Percentiles rank a stretch among this genome's conserved stretches.
These are phyloP conservation scores for Cinchona pubescens DNA, from an alignment of 257 asterid genomes.

Conservation along the genomic window DNA sequence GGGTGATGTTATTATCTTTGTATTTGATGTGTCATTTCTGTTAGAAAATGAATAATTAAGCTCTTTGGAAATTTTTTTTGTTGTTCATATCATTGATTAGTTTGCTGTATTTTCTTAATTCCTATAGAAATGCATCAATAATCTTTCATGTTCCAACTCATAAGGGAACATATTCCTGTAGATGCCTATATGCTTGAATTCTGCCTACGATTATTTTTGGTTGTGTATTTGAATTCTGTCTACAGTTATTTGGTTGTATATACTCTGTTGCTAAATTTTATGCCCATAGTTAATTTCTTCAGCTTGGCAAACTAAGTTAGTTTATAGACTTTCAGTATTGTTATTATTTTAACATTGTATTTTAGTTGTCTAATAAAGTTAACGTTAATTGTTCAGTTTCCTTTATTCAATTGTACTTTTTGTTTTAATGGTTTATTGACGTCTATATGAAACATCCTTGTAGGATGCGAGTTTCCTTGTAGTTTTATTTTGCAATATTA, in stretches of 20 bases:
- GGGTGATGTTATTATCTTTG: no score
- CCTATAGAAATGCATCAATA: no score
- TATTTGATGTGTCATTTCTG: no score
- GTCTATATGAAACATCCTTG: slow-evolving; percentile 12
- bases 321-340: neutral
- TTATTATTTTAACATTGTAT: neutral
- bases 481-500: slow-evolving; percentile 60
- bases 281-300: neutral
- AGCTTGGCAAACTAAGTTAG: neutral
- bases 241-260: neutral
- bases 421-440: slow-evolving; percentile 6
- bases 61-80: no score
- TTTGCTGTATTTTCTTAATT: no score
- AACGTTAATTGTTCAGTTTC: neutral
- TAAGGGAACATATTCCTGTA: no score
- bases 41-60: no score
- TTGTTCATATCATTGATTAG: no score
- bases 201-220: no score
- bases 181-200: no score
- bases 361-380: neutral
- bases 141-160: no score
- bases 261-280: neutral
- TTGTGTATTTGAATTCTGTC: no score
- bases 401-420: slow-evolving; percentile 9
- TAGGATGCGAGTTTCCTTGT: slow-evolving; percentile 87